Evolutionary conservation across 441 rosid genomes (phyloP).

Genomic region (Theobroma grandiflorum): DNA sequence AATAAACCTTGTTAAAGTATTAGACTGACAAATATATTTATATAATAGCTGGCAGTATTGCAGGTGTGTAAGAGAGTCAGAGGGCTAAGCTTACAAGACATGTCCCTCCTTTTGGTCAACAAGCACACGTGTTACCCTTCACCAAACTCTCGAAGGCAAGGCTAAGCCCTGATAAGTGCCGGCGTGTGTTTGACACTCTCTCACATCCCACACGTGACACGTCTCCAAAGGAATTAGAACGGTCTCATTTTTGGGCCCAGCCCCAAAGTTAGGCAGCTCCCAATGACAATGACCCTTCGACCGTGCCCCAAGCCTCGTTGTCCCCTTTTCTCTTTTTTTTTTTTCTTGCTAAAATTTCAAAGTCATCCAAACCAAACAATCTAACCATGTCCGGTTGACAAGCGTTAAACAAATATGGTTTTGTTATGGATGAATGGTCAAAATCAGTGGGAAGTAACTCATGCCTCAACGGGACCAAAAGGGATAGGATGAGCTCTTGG

Average conservation of each 20-base stretch:
- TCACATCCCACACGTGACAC: conserved; percentile 8
- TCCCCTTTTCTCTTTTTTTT: neutral
- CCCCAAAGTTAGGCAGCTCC: conserved; percentile 57
- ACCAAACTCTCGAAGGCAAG: neutral
- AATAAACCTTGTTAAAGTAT: neutral
- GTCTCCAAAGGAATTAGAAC: neutral
- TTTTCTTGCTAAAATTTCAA: neutral
- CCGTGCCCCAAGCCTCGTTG: conserved; percentile 22
- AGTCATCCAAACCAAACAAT: neutral
- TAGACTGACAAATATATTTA: neutral
- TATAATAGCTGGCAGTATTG: no score
- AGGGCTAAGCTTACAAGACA: neutral
- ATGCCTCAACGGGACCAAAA: neutral
- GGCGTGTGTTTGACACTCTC: conserved; percentile 10
- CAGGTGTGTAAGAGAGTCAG: neutral
- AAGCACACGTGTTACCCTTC: conserved; percentile 6
- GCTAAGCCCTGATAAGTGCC: neutral
- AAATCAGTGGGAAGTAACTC: neutral
- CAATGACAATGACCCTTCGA: conserved; percentile 49
- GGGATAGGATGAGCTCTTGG: neutral
- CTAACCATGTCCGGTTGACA: neutral
- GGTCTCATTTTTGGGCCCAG: conserved; percentile 30
- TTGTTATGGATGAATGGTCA: neutral
- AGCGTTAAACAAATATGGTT: neutral
- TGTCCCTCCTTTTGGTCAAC: neutral